Evolutionary conservation across 495 filamentous ascomycete species (phyloP).

Genomic region (Hyaloscypha variabilis): DNA sequence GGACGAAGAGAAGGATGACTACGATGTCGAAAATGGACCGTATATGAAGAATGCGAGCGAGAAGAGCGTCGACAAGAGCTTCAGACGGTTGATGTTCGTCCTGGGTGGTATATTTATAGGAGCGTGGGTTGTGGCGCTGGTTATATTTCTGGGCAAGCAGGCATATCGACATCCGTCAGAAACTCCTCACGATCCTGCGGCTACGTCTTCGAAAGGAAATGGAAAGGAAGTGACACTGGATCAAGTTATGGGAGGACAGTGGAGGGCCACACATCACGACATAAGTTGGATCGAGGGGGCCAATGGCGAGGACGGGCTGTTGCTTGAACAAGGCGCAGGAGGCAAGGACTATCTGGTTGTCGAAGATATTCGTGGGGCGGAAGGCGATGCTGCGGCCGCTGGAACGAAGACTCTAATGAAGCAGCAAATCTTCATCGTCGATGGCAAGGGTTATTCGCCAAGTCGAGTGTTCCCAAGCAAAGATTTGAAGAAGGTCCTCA

Average conservation of each 20-base stretch:
- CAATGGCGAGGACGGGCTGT: conserved; percentile 81
- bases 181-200: conserved; percentile 66
- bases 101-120: conserved; percentile 67
- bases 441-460: conserved; percentile 52
- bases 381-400: conserved; percentile 41
- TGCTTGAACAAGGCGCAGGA: conserved; percentile 64
- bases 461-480: conserved; percentile 72
- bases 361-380: conserved; percentile 76
- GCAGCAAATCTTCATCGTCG: conserved; percentile 59
- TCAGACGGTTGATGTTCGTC: conserved; percentile 68
- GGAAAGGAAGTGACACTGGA: conserved; percentile 82
- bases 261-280: conserved; percentile 66
- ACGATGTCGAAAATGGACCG: conserved; percentile 46
- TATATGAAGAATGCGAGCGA: conserved; percentile 25
- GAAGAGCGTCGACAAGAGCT: conserved; percentile 57
- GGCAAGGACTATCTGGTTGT: conserved; percentile 77
- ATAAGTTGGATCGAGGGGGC: conserved; percentile 90
- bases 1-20: conserved; percentile 44
- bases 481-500: conserved; percentile 80
- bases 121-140: conserved; percentile 79
- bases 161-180: conserved; percentile 63
- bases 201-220: conserved; percentile 62
- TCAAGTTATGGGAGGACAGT: conserved; percentile 74
- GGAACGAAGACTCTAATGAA: conserved; percentile 75
- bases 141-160: conserved; percentile 70